Evolutionary conservation across 148 eudicot species (phyloP), one percentile per base, ranked within the genome.

Genomic region (Oxyria digyna): DNA sequence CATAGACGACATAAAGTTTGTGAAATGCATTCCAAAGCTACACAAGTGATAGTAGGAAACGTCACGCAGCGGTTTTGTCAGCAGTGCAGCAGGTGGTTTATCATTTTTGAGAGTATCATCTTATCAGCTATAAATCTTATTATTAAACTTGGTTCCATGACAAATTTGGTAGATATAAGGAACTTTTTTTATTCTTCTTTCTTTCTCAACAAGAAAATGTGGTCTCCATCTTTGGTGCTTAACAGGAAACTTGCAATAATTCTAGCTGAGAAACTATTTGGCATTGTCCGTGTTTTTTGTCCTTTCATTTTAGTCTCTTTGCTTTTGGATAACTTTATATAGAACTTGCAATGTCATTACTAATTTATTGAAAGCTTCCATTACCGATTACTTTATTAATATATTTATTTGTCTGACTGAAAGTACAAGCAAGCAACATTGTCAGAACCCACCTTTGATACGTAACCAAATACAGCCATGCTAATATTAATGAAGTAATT

Each of bases 1-100:
- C 94, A 89, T 72, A 67, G 96, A 40, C 82, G 98, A 20, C 98
- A 93, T 78, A 93, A 89, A 75, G 98, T 93, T 64, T 93, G 98
- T 63, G 90, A 83, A 35, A 46, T 82, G 76, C 98, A 93, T 78
- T 87, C 98, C 40, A 93, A 93, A 85, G 95, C 90, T 23, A 78
- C 50, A 26, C 74, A 77, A 67, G 95, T 85, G 24, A 31, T 86
- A 74, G 98, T 93, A 20, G 87, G 86, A 35, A 86, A 81, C 74
- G 78, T 78, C 57, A 72, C 81, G 84, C 96, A 93, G 73, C 81
- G 98, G 68, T 93, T 93, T 70, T 93, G 98, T 78, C 98, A 93
- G 84, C 98, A 93, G 82, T 93, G 98, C 78, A 93, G 98, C 82
- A 87, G 92, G 92, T 87, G 45, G 68, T 75, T 72, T 32, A 17